These are phyloP conservation scores for Coemansia sp. DNA, from an alignment of 192 early-diverging fungal species.

Conservation along the genomic window DNA sequence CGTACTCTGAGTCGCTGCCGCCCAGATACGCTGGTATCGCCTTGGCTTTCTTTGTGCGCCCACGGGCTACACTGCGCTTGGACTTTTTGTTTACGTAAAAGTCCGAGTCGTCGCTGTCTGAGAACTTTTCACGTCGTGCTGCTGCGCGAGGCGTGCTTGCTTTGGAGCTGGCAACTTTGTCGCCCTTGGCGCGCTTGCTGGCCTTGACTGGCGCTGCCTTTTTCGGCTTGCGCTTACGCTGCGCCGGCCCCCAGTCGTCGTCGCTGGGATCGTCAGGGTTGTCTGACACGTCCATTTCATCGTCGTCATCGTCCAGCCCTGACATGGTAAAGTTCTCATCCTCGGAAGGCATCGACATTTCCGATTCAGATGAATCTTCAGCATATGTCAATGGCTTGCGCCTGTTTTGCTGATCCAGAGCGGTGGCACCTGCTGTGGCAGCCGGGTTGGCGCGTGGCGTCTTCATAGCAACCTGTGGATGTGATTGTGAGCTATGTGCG, in stretches of 20 bases:
- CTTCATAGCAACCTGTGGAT: slow-evolving; percentile 50
- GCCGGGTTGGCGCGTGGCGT: slow-evolving; percentile 37
- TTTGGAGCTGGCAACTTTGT: not conserved
- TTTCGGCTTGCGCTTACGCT: slow-evolving; percentile 54
- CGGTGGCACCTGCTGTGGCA: slow-evolving; percentile 1
- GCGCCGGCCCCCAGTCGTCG: slow-evolving; percentile 46
- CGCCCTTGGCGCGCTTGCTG: slow-evolving; percentile 47
- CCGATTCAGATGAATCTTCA: slow-evolving; percentile 30
- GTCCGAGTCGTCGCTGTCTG: slow-evolving; percentile 51
- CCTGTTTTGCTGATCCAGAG: slow-evolving; percentile 3
- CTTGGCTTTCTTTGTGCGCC: slow-evolving; percentile 36
- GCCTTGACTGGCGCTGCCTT: slow-evolving; percentile 20
- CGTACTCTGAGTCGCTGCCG: slow-evolving; percentile 53
- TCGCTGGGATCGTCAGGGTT: slow-evolving; percentile 50
- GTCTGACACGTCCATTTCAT: slow-evolving; percentile 31
- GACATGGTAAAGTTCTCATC: slow-evolving; percentile 48
- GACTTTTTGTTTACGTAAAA: slow-evolving; percentile 36
- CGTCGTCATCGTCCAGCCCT: slow-evolving; percentile 45
- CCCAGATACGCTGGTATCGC: slow-evolving; percentile 33
- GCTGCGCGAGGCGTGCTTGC: slow-evolving; percentile 12
- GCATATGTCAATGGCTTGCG: slow-evolving; percentile 22
- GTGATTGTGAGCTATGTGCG: slow-evolving; percentile 10
- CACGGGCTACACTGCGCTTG: slow-evolving; percentile 31
- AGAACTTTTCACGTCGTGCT: slow-evolving; percentile 22
- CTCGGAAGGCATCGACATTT: slow-evolving; percentile 31